A percentile compares a stretch with the other conserved stretches of the same genome.
These are phyloP conservation scores for Ogataea allantospora DNA, from an alignment of 805 yeast genomes.

Conservation along the genomic window DNA sequence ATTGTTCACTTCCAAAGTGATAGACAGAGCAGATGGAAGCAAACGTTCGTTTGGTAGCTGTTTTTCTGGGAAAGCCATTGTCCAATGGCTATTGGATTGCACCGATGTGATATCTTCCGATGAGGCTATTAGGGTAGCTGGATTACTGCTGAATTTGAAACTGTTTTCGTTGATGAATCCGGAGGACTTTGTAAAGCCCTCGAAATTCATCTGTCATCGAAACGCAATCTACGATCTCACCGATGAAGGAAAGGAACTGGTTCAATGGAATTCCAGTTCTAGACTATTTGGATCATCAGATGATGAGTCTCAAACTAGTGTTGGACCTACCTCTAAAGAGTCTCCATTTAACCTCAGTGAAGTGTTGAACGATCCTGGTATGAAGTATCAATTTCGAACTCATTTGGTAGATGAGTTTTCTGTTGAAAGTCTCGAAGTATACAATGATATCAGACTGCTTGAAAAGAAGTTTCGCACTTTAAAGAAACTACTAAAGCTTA, in stretches of 20 bases:
- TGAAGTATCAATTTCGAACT: conserved; percentile 62
- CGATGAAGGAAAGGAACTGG: conserved; percentile 20
- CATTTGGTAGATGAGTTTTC: conserved; percentile 66
- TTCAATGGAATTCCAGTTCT: conserved; percentile 22
- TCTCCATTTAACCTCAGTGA: conserved; percentile 33
- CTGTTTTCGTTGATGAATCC: conserved; percentile 42
- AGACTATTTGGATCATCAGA: conserved; percentile 1
- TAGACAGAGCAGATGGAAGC: conserved; percentile 13
- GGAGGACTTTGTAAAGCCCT: conserved; percentile 17
- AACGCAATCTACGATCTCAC: conserved; percentile 28
- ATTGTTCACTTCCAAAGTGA: conserved; percentile 42
- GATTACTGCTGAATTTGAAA: conserved; percentile 45
- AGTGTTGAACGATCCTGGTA: conserved; percentile 70
- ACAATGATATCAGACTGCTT: conserved; percentile 54
- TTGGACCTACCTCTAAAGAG: conserved; percentile 1
- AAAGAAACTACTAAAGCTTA: conserved; percentile 38
- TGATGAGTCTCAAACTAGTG: conserved; percentile 6
- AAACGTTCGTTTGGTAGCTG: conserved; percentile 43
- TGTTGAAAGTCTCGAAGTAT: conserved; percentile 75
- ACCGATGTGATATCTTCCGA: conserved; percentile 59
- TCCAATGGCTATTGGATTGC: conserved; percentile 91
- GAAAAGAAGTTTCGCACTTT: conserved; percentile 44
- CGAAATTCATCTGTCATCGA: conserved; percentile 14
- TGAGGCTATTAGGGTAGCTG: conserved; percentile 55
- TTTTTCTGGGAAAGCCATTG: conserved; percentile 71